phyloP scores from a whole-genome alignment of 2,329 filamentous ascomycete species.

The Pleomassaria siparia region DNA sequence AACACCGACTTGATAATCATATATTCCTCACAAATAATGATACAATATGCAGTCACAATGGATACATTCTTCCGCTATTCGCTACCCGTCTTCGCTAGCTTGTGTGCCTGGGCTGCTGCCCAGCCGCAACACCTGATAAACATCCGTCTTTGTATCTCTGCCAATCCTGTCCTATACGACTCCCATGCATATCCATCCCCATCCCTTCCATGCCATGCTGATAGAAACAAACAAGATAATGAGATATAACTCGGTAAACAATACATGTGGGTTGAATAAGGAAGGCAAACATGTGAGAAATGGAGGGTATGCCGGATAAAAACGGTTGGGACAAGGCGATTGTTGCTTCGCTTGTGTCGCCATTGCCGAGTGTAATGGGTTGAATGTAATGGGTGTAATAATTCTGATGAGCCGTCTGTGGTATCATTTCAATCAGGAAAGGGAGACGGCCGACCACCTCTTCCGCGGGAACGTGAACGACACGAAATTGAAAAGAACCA shows the following conservation, averaged over 20 bases:
- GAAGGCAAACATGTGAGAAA: neutral
- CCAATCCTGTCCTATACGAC: neutral
- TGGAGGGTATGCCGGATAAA: neutral
- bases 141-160: neutral
- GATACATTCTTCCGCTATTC: neutral
- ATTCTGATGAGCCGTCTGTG: slow-evolving; percentile 5
- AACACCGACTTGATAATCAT: no score
- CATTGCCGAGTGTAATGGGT: neutral
- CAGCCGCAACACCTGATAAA: neutral
- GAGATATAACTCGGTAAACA: neutral
- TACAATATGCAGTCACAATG: neutral
- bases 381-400: neutral
- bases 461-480: neutral
- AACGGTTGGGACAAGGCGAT: slow-evolving; percentile 10
- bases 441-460: neutral
- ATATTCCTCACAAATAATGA: neutral
- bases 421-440: slow-evolving; percentile 8
- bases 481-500: neutral
- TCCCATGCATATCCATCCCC: neutral
- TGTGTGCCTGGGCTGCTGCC: neutral
- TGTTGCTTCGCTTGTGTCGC: slow-evolving; percentile 5
- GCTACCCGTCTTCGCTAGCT: neutral
- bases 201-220: neutral
- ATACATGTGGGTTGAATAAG: neutral
- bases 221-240: neutral